Base-by-base conservation (phyloP, 129 eudicot species). In the Erigeron canadensis region DNA sequence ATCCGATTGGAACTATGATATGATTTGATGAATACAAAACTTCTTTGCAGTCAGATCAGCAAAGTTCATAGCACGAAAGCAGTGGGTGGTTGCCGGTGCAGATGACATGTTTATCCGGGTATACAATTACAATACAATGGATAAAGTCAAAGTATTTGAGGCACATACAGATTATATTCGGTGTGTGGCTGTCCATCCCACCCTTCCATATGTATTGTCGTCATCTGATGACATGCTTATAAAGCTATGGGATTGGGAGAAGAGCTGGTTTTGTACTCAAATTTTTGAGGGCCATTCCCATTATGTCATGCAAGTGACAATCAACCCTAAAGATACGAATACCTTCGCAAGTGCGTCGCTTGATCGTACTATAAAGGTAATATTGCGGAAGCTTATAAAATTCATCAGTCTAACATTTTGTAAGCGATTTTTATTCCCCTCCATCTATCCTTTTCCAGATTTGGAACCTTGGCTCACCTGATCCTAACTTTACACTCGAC, bases 221-320 rank as follows among this genome's bases (percentile, higher is more conserved):
- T 87, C 97, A 79, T 91, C 99, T 69, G 99, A 94, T 81, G 99
- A 94, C 86, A 87, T 90, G 96, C 96, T 87, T 69, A 90, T 94
- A 74, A 94, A 90, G 91, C 97, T 94, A 22, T 94, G 99, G 99
- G 97, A 94, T 71, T 94, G 99, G 99, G 99, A 94, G 62, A 94
- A 90, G 71, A 93, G 86, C 21, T 94, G 97, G 97, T 45, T 70
- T 41, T 94, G 99, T 71, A 87, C 92, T 76, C 99, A 94, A 84
- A 87, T 90, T 21, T 94, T 94, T 67, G 99, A 94, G 80, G 99
- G 97, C 28, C 99, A 94, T 79, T 89, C 99, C 51, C 99, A 94
- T 74, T 94, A 94, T 81, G 97, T 94, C 70, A 94, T 94, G 99
- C 97, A 94, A 87, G 99, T 94, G 67, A 90, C 96, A 18, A 89